Evolutionary conservation across 768 basidiomycete genomes (phyloP), one percentile per base, ranked within the genome.

Genomic region (Lyophyllum atratum): DNA sequence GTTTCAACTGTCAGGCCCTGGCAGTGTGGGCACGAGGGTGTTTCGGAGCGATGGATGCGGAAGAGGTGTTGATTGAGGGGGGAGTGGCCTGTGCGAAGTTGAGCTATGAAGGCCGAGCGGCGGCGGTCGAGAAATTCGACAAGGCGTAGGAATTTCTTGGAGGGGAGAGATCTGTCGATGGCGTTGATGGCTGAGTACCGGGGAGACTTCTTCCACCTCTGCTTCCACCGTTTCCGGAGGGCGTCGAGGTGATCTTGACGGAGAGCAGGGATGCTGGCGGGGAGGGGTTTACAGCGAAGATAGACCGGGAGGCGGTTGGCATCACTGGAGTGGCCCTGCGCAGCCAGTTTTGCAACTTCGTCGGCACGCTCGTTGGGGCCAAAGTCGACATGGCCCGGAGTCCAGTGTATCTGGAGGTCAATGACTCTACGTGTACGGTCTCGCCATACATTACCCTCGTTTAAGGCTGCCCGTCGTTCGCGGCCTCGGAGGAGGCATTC

Each of bases 41-140:
- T 44, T 44, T 66, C 53, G 2, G 40, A 21, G 14, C 46, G 33
- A 2, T 44, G 22, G 43, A 70, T 64, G 43, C 53, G 26, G 44
- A 66, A 46, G 1, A 80, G 68, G 59, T 73, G 65, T 11, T 58
- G 25, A 34, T 71, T 66, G 3, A 75, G 65, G 0, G 69, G 67
- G 11, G 56, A 58, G 49, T 76, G 74, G 2, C 69, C 68, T 4
- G 70, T 71, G 3, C 69, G 40, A 3, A 33, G 31, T 33, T 33
- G 31, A 33, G 31, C 31, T 6, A 33, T 46, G 17, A 46, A 34
- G 45, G 40, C 53, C n/a, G 43, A 19, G 33, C 64, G 49, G 34
- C 37, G 14, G 14, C 51, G 9, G 15, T 37, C 43, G 14, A 61
- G 49, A 2, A 9, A n/a, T 24, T 40, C 28, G 19, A 59, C 37